Evolutionary conservation across 805 yeast species (phyloP).

Genomic region (Starmerella vaccinii): DNA sequence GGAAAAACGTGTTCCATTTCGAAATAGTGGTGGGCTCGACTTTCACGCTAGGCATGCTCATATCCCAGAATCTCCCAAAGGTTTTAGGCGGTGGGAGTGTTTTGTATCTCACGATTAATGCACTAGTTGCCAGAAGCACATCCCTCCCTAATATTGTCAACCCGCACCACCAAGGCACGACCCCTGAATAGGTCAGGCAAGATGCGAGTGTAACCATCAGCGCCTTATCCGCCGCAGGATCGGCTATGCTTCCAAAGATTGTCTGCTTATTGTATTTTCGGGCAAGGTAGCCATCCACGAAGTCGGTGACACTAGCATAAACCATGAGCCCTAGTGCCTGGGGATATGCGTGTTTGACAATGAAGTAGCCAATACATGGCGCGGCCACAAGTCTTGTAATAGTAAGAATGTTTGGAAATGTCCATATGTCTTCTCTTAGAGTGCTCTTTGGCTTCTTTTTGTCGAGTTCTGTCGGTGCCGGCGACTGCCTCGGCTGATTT

Average conservation of each 20-base stretch:
- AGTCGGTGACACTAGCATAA: constrained; percentile 84
- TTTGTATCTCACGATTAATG: constrained; percentile 58
- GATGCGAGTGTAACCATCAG: constrained; percentile 79
- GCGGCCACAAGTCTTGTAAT: constrained; percentile 68
- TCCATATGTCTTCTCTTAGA: constrained; percentile 48
- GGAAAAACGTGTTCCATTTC: constrained; percentile 81
- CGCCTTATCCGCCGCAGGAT: constrained; percentile 90
- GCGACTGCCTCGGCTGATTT: neutral
- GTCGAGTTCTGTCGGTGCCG: no score
- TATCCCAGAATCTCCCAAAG: constrained; percentile 60
- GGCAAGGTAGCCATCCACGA: constrained; percentile 86
- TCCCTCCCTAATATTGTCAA: constrained; percentile 75
- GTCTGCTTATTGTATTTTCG: constrained; percentile 66
- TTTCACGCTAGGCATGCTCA: constrained; percentile 69
- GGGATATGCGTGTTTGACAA: constrained; percentile 51
- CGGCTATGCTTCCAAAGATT: constrained; percentile 79
- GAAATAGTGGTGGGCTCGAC: constrained; percentile 82
- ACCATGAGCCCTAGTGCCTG: constrained; percentile 64
- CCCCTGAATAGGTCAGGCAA: constrained; percentile 55
- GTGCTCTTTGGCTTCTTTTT: neutral
- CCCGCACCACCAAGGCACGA: constrained; percentile 54
- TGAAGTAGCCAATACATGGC: constrained; percentile 73
- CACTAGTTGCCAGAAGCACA: constrained; percentile 57
- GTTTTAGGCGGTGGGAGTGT: constrained; percentile 73
- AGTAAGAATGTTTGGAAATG: constrained; percentile 80